Evolutionary conservation across 441 rosid species (phyloP).

Genomic region (Dalechampia spathulata): DNA sequence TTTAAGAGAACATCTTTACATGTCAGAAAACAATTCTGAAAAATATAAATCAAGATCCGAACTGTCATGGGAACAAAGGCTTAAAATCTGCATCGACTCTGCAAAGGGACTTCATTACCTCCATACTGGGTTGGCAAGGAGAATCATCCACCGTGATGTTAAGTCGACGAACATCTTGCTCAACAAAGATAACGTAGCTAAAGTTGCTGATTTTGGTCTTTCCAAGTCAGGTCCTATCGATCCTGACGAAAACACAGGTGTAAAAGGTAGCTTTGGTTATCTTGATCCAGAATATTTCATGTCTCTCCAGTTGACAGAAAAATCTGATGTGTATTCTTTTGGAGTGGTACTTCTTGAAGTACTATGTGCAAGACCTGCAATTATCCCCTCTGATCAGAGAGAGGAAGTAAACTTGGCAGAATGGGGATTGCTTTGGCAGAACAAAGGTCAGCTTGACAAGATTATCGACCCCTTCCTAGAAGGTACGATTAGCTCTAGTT

Average conservation of each 20-base stretch:
- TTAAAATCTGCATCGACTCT: conserved; percentile 46
- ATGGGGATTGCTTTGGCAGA: conserved; percentile 33
- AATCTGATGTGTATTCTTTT: conserved; percentile 20
- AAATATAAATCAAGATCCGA: conserved; percentile 7
- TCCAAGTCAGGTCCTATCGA: conserved; percentile 10
- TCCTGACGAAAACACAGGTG: conserved; percentile 1
- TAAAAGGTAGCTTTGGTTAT: conserved; percentile 15
- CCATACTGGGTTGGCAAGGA: conserved; percentile 25
- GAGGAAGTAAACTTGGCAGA: conserved; percentile 42
- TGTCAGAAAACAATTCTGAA: neutral
- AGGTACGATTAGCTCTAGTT: conserved; percentile 26
- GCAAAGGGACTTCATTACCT: conserved; percentile 44
- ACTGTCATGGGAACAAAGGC: conserved; percentile 40
- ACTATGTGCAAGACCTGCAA: conserved; percentile 33
- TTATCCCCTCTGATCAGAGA: conserved; percentile 7
- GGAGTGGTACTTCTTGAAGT: conserved; percentile 22
- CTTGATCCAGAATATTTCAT: conserved; percentile 19
- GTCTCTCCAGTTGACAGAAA: conserved; percentile 12
- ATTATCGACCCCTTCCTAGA: conserved; percentile 31
- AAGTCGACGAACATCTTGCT: conserved; percentile 50
- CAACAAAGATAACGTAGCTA: conserved; percentile 29
- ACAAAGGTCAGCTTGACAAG: conserved; percentile 29
- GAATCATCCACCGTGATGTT: conserved; percentile 46
- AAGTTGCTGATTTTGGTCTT: conserved; percentile 38
- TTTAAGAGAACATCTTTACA: conserved; percentile 15